Evolutionary conservation across 2,329 filamentous ascomycete species (phyloP).

Genomic region (Chalaropsis ovoidea): DNA sequence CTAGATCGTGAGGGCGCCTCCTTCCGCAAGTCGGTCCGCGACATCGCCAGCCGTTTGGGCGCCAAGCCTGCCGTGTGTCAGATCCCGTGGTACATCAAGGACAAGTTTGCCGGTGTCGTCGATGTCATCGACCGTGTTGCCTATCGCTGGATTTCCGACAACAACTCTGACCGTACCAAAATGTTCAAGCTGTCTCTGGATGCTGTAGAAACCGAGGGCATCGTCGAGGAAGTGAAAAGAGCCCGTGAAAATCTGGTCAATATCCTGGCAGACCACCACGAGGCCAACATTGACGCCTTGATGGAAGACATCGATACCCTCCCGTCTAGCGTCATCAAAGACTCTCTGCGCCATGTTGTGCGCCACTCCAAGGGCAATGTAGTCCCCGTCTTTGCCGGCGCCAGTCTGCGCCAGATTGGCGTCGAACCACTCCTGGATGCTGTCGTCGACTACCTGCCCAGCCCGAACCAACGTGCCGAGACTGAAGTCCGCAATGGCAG

Average conservation of each 20-base stretch:
- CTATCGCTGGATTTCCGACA: slow-evolving; percentile 52
- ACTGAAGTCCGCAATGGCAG: slow-evolving; percentile 62
- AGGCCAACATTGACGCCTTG: slow-evolving; percentile 73
- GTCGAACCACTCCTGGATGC: slow-evolving; percentile 86
- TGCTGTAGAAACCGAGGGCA: slow-evolving; percentile 25
- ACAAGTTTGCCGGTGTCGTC: slow-evolving; percentile 70
- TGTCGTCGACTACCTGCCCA: slow-evolving; percentile 76
- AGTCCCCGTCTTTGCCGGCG: slow-evolving; percentile 80
- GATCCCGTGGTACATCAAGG: slow-evolving; percentile 86
- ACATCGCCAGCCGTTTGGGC: slow-evolving; percentile 68
- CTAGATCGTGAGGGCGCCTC: slow-evolving; percentile 66
- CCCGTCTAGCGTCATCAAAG: slow-evolving; percentile 53
- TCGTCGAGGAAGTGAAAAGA: slow-evolving; percentile 52
- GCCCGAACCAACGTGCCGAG: slow-evolving; percentile 68
- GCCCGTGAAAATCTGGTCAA: slow-evolving; percentile 74
- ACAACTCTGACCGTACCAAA: slow-evolving; percentile 34
- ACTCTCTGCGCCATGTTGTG: slow-evolving; percentile 64
- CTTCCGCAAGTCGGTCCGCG: slow-evolving; percentile 75
- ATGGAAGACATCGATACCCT: slow-evolving; percentile 70
- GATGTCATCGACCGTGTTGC: slow-evolving; percentile 70
- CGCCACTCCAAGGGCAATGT: slow-evolving; percentile 58
- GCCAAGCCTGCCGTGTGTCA: slow-evolving; percentile 88
- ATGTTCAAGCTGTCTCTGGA: slow-evolving; percentile 32
- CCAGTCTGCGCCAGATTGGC: slow-evolving; percentile 87
- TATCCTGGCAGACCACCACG: slow-evolving; percentile 77